Base-by-base conservation (phyloP, 2,329 filamentous ascomycete genomes). In the Claviceps monticola region DNA sequence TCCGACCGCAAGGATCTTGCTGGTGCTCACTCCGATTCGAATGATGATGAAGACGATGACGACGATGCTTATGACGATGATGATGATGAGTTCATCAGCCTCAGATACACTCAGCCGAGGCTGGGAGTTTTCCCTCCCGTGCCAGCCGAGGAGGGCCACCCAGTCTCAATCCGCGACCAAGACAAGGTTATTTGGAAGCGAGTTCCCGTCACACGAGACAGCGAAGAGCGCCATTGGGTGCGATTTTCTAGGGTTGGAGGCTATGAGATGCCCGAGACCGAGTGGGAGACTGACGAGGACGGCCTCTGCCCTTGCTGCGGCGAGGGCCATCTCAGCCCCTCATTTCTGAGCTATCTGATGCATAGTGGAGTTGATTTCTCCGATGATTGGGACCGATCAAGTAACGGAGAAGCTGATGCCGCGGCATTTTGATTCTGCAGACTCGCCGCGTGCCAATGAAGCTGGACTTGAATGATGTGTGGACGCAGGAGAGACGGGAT, bases 151-250 rank as follows among this genome's bases (percentile, higher is more conserved):
- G 61, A 64, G n/a, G 72, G 68, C 2, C 68, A 73, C 17, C 74
- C 74, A 3, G 53, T 58, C 34, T 74, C 71, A 2, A 59, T 55
- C 21, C 70, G 62, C 53, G 61, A 66, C n/a, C 68, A 71, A 17
- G 69, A 72, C 13, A 63, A 64, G 26, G 70, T 75, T 3, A 68
- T 78, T 19, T 79, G 74, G 73, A 78, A 76, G 59, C 69, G 64
- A 13, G 68, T 78, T 0, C 75, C 74, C 1, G 46, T 65, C 4
- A 62, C 61, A 17, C 68, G 71, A 17, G 70, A 72, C 51, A 57
- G 55, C 0, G 58, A 65, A 14, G 61, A 68, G 36, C 73, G 74
- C 21, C 59, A 63, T n/a, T 79, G 74, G 74, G 62, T 67, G 16
- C 66, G 75, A 38, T 79, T 78, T 56, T 70, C 64, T 48, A 63